Evolutionary conservation across 1,284 basidiomycete species (phyloP), one percentile per base, ranked within the genome.

Genomic region (Cutaneotrichosporon cutaneum): DNA sequence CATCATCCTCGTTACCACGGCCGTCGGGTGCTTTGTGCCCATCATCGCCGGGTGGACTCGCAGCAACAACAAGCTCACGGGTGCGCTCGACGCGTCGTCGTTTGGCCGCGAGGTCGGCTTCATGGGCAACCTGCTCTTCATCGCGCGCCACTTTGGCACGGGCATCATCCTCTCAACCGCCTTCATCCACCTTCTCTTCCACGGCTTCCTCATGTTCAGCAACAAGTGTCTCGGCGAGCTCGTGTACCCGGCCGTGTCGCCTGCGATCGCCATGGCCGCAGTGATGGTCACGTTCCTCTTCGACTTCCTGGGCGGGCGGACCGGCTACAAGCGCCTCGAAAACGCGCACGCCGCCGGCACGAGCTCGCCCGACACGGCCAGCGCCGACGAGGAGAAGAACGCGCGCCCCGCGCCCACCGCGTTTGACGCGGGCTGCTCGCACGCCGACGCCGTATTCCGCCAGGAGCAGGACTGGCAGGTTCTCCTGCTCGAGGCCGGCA

Each of bases 161-260:
- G 66, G 64, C 44, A 62, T 67, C 66, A 42, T 59, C 48, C n/a
- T 64, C 13, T 51, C 59, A 4, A 64, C 62, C 0, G 59, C 62
- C 4, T 61, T 61, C 27, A 56, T 60, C 16, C 82, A 82, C 62
- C 71, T 82, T 0, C 70, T 82, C 0, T 78, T 72, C 66, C 81
- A 82, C 67, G 74, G 78, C 5, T 79, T 82, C 60, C 63, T 81
- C 65, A 75, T 73, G 72, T 75, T 76, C 61, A 60, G 65, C 59
- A 81, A 80, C 68, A 71, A 78, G 33, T 82, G 82, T 64, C 63
- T 82, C 24, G 80, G 81, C 2, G 70, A 79, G n/a, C 69, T 82
- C 9, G 60, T 62, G 1, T 82, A 78, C 68, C 81, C 82, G 52
- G 73, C 81, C 0, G 75, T 79, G 0, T 76, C 75, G 0, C 73